Base-by-base conservation (phyloP, 371 early-diverging fungal genomes). In the Cokeromyces recurvatus region DNA sequence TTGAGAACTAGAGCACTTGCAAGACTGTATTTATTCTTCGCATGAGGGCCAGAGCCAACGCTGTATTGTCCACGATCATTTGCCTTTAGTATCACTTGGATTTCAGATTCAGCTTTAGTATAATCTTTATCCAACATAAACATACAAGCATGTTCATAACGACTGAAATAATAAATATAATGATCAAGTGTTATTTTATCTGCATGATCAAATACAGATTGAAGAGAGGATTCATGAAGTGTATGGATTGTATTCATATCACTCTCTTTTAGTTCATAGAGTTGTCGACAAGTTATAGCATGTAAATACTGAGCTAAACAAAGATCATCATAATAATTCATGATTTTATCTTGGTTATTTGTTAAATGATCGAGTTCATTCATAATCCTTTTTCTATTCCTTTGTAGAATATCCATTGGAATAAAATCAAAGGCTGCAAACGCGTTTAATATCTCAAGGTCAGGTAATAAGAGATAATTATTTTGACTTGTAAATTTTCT, bases 381-480 rank as follows among this genome's bases (percentile, higher is more conserved):
- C 36, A 82, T 70, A n/a, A 86, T 53, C 16, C 35, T 6, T 34
- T 14, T 14, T 5, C 4, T 11, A 15, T 34, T n/a, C 4, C 4
- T 34, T 15, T 34, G 46, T 1, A 89, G 55, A 1, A 62, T 37
- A 2, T 67, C 53, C 4, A 40, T 17, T 1, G 87, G 79, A 48
- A 82, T 79, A 47, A 78, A 75, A 39, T 81, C 79, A 48, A 77
- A 76, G 8, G 72, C 75, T 44, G 77, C 74, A 57, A 74, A 80
- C 22, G 82, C 72, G 39, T 78, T 78, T 23, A 87, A 44, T 10
- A 88, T 62, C 57, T 90, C 91, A 16, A 86, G 60, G 5, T 77
- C 85, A 2, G 90, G 89, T 3, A 85, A 58, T 40, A 84, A 39
- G 6, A 90, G 63, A 21, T 79, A 66, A 34, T 66, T 59, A 4